Conservation (phyloP, 306 rosid species). For the Prunus davidiana region DNA sequence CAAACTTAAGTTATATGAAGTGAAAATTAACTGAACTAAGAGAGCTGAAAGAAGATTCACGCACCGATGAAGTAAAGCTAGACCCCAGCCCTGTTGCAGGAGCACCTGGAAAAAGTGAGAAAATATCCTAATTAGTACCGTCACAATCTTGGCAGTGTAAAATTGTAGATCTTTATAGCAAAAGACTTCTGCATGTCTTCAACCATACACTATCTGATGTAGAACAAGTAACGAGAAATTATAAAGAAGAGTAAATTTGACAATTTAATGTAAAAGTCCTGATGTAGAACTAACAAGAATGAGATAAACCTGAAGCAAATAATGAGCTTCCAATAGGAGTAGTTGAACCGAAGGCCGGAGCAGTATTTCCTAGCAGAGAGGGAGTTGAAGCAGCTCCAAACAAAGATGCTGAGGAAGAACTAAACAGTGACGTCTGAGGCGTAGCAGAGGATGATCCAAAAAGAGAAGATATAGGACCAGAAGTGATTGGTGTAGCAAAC, state of each 20-base stretch:
- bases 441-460: slow-evolving; percentile 60
- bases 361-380: slow-evolving; percentile 50
- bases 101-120: slow-evolving; percentile 48
- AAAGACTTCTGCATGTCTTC: neutral
- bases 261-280: neutral
- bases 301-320: slow-evolving; percentile 68
- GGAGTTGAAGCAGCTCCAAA: slow-evolving; percentile 62
- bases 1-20: neutral
- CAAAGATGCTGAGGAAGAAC: slow-evolving; percentile 50
- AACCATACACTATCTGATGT: neutral
- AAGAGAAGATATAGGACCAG: slow-evolving; percentile 56
- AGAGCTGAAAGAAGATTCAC: slow-evolving; percentile 29
- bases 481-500: slow-evolving; percentile 71
- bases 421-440: slow-evolving; percentile 58
- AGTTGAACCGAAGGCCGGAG: slow-evolving; percentile 51
- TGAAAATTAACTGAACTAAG: neutral
- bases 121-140: neutral
- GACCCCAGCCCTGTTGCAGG: slow-evolving; percentile 77
- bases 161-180: neutral
- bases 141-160: neutral
- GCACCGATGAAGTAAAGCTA: slow-evolving; percentile 73
- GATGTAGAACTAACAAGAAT: slow-evolving; percentile 5
- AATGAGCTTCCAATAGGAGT: slow-evolving; percentile 61
- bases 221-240: neutral
- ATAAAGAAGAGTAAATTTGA: neutral